Conservation (phyloP, 352 stramenopile species). For the Phytophthora sansomeana region DNA sequence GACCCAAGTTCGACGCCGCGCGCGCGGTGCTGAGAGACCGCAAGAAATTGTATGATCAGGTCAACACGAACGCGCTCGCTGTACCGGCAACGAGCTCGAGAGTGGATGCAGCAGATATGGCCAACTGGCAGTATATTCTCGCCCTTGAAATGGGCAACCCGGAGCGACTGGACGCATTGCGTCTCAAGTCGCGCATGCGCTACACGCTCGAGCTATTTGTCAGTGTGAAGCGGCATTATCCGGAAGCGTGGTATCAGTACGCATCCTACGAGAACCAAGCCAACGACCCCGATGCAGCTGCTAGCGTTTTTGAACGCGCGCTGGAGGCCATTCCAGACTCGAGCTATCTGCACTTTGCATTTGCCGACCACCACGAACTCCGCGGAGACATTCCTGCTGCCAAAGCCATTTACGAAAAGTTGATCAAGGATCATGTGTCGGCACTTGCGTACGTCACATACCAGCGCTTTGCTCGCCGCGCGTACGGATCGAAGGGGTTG, state of each 20-base stretch:
- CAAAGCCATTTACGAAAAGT: slow-evolving; percentile 83
- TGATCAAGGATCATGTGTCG: slow-evolving; percentile 79
- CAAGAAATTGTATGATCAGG: slow-evolving; percentile 83
- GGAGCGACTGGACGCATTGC: slow-evolving; percentile 80
- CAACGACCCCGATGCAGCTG: slow-evolving; percentile 76
- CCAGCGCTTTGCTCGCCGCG: slow-evolving; percentile 83
- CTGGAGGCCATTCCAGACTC: slow-evolving; percentile 84
- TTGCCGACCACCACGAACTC: slow-evolving; percentile 84
- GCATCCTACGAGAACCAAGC: slow-evolving; percentile 81
- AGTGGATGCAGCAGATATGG: slow-evolving; percentile 62
- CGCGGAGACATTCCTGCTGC: slow-evolving; percentile 67
- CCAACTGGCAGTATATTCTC: slow-evolving; percentile 81
- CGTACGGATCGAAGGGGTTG: slow-evolving; percentile 76
- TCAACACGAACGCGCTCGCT: slow-evolving; percentile 78
- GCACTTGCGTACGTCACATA: slow-evolving; percentile 87
- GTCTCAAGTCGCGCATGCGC: slow-evolving; percentile 81
- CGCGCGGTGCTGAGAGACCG: slow-evolving; percentile 82
- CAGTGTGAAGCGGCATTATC: slow-evolving; percentile 77
- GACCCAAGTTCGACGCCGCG: slow-evolving; percentile 84
- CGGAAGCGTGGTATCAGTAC: slow-evolving; percentile 90
- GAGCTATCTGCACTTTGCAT: slow-evolving; percentile 82
- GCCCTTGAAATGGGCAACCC: slow-evolving; percentile 83
- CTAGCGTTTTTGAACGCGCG: slow-evolving; percentile 71
- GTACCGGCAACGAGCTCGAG: slow-evolving; percentile 51
- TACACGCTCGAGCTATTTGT: slow-evolving; percentile 88